Percentiles rank a stretch among this genome's conserved stretches.
Conservation (phyloP, 2,329 filamentous ascomycete genomes). For the Colletotrichum graminicola region DNA sequence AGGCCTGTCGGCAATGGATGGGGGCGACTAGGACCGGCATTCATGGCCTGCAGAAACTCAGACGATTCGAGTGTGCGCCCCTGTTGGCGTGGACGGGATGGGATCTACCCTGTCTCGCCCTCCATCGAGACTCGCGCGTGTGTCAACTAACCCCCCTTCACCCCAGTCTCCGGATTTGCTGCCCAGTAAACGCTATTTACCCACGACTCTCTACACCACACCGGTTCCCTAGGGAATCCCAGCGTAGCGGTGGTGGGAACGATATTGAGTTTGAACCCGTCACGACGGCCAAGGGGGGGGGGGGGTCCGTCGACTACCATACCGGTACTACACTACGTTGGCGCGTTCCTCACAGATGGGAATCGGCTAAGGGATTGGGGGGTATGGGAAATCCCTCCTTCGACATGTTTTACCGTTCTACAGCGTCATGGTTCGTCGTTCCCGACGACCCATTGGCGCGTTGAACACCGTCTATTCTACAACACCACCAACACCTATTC, state of each 20-base stretch:
- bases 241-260: conserved; percentile 26
- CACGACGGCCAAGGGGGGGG: conserved; percentile 14
- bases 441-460: conserved; percentile 16
- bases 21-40: conserved; percentile 15
- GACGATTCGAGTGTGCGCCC: conserved; percentile 29
- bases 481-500: background rate
- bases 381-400: conserved; percentile 21
- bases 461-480: background rate
- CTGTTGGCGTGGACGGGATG: background rate
- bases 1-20: conserved; percentile 17
- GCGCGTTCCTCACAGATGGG: conserved; percentile 30
- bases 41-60: conserved; percentile 28
- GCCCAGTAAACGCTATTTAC: background rate
- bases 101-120: background rate
- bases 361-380: conserved; percentile 6
- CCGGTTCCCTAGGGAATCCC: conserved; percentile 16
- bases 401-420: conserved; percentile 15
- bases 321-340: conserved; percentile 17
- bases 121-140: background rate
- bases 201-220: background rate
- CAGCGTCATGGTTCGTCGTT: conserved; percentile 6
- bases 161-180: background rate
- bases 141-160: background rate
- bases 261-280: conserved; percentile 2
- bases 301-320: conserved; percentile 24